These are phyloP conservation scores for Entamoeba dispar DNA, from an alignment of 208 protist species.

Conservation along the genomic window DNA sequence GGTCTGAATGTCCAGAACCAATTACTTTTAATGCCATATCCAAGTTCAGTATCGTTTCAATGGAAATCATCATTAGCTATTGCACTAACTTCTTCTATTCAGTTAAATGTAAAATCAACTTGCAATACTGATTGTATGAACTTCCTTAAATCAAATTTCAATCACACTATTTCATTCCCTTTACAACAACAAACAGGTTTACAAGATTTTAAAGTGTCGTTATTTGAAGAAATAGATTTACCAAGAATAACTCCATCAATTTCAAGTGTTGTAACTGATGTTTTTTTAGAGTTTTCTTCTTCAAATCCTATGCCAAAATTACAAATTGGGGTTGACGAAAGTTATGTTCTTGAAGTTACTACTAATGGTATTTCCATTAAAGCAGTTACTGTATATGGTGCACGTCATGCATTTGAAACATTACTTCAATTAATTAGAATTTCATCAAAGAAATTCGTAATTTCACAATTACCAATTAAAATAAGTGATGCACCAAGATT, in stretches of 20 bases:
- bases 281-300: not conserved
- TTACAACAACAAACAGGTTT: not conserved
- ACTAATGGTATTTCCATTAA: not conserved
- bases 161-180: not conserved
- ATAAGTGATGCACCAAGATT: constrained; percentile 41
- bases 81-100: not conserved
- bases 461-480: not conserved
- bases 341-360: not conserved
- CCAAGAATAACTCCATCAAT: not conserved
- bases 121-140: not conserved
- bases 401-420: constrained; percentile 3
- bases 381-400: not conserved
- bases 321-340: not conserved
- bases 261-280: not conserved
- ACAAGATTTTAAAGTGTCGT: not conserved
- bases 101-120: not conserved
- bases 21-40: not conserved
- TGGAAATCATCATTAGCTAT: not conserved
- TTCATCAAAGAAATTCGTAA: not conserved
- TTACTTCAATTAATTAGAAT: constrained; percentile 8
- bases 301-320: not conserved
- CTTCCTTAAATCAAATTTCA: not conserved
- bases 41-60: not conserved
- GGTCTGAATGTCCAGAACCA: not conserved
- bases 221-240: not conserved